Evolutionary conservation across 108 stramenopile genomes (phyloP).

Genomic region (Skeletonema potamos): DNA sequence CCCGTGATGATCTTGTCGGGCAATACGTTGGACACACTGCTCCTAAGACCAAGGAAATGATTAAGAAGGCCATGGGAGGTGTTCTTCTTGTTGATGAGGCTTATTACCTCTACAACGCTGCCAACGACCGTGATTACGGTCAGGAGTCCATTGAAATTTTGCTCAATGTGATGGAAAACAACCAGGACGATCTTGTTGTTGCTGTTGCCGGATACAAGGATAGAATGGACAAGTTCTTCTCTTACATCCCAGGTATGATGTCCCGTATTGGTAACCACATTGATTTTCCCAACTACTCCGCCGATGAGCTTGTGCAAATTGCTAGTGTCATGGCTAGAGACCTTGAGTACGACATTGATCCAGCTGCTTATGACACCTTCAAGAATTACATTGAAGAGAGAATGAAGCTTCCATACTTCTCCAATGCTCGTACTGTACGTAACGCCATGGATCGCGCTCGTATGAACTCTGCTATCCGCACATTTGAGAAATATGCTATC

Average conservation of each 20-base stretch:
- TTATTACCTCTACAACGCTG: constrained; percentile 98
- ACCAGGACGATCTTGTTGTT: constrained; percentile 96
- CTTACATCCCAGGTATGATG: constrained; percentile 98
- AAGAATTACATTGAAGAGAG: constrained; percentile 90
- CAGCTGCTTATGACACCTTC: constrained; percentile 75
- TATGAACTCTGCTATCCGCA: constrained; percentile 96
- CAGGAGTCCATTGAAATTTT: constrained; percentile 99
- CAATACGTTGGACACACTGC: constrained; percentile 99
- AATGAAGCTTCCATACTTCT: constrained; percentile 97
- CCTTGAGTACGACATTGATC: constrained; percentile 89
- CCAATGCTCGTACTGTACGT: constrained; percentile 97
- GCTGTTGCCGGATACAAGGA: constrained; percentile 99
- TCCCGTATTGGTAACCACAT: constrained; percentile 99
- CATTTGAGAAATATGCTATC: constrained; percentile 92
- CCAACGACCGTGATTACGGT: constrained; percentile 98
- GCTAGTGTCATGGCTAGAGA: constrained; percentile 90
- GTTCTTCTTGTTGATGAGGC: constrained; percentile 98
- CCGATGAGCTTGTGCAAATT: constrained; percentile 94
- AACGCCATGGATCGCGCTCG: constrained; percentile 98
- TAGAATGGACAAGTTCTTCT: constrained; percentile 98
- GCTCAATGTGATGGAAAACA: constrained; percentile 98
- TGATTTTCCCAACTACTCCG: constrained; percentile 97
- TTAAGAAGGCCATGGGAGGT: constrained; percentile 97
- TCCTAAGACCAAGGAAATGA: constrained; percentile 99
- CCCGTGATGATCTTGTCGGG: constrained; percentile 97